Evolutionary conservation across 2,329 filamentous ascomycete species (phyloP), one percentile per base, ranked within the genome.

Genomic region (Neophaeococcomyces aloes): DNA sequence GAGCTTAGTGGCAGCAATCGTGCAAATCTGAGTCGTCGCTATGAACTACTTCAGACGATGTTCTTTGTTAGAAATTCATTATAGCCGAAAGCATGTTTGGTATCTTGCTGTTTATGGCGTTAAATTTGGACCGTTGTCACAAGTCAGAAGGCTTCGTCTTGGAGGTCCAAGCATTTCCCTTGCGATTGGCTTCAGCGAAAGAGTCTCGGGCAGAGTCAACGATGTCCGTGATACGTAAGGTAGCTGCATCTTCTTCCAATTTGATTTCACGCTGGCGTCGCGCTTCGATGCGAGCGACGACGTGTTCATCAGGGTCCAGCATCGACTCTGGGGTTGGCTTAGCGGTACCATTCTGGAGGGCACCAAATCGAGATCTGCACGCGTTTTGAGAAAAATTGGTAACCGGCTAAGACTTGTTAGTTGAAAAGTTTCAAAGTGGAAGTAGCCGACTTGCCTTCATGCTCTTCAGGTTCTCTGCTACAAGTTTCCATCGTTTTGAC

Each of bases 331-430:
- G 64, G 1, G 70, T 68, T 14, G 65, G 62, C 23, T 59, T 59
- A 2, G 68, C 70, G 6, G 58, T 67, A n/a, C 67, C 70, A 25
- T 62, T 51, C 15, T 61, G 51, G 13, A 71, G 53, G 11, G 57
- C 59, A 25, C 61, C 55, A 48, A 61, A 68, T 21, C 70, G 66
- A 43, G 66, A 57, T 15, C 61, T 56, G 55, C 69, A 72, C 17
- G 70, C 69, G 7, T 63, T 64, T 17, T 61, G 61, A 14, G 66
- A 66, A 61, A 70, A 72, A 42, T 68, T 61, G 30, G 63, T 51
- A 7, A 59, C 53, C 6, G 57, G 53, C 44, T 56, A 38, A 17
- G n/a, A 42, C 13, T 30, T 29, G 13, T 18, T 17, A 29, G 6
- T 8, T 33, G 33, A 19, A 25, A 27, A 31, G 13, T n/a, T 31